phyloP scores from a whole-genome alignment of 1,284 basidiomycete genomes.

The Leccinum ponderosum region DNA sequence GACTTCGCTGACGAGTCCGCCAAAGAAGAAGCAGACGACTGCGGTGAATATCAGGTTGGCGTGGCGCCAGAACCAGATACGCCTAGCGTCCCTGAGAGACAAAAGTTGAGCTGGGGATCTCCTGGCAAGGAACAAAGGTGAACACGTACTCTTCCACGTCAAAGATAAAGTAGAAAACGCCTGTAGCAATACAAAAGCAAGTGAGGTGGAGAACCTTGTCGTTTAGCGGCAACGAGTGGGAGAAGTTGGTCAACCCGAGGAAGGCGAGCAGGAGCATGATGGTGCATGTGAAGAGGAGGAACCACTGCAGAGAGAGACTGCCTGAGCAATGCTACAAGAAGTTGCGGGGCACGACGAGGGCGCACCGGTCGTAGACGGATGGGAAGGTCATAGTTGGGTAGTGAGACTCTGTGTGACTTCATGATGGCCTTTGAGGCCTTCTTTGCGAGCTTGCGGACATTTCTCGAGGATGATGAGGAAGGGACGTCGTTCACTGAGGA shows the following conservation, averaged over 20 bases:
- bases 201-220: constrained; percentile 86
- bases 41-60: constrained; percentile 67
- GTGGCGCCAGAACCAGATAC: constrained; percentile 86
- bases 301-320: constrained; percentile 55
- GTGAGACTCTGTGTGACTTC: constrained; percentile 48
- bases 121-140: background rate
- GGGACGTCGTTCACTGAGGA: constrained; percentile 4
- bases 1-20: constrained; percentile 83
- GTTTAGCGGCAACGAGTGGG: constrained; percentile 67
- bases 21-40: constrained; percentile 74
- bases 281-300: constrained; percentile 61
- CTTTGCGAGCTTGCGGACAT: constrained; percentile 33
- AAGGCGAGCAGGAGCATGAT: constrained; percentile 69
- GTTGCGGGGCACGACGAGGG: constrained; percentile 7
- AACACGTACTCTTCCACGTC: constrained; percentile 79
- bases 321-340: constrained; percentile 3
- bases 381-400: constrained; percentile 70
- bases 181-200: constrained; percentile 77
- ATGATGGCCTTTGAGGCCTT: constrained; percentile 50
- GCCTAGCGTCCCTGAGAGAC: constrained; percentile 57
- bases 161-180: constrained; percentile 84
- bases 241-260: constrained; percentile 72
- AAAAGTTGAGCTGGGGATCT: background rate
- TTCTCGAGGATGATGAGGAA: constrained; percentile 16
- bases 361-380: constrained; percentile 72